Conservation (phyloP, 2,329 filamentous ascomycete species). For the Calonectria pteridis region DNA sequence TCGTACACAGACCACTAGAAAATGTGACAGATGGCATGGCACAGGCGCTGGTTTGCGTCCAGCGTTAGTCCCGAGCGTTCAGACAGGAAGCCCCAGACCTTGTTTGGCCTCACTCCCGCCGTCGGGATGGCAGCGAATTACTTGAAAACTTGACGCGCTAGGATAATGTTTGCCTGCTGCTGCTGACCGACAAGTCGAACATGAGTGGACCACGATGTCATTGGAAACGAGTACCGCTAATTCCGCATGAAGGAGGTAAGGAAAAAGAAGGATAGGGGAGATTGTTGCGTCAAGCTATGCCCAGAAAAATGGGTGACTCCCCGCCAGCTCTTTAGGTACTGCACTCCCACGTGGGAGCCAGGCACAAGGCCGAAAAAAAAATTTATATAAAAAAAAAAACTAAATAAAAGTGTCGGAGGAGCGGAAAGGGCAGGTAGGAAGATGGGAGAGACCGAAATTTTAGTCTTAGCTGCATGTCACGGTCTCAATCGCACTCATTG, state of each 20-base stretch:
- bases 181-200: conserved; percentile 8
- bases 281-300: not conserved
- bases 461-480: not conserved
- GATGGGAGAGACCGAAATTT: not conserved
- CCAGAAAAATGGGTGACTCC: not conserved
- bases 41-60: conserved; percentile 13
- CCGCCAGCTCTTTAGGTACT: not conserved
- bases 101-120: not conserved
- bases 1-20: not conserved
- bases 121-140: conserved; percentile 1
- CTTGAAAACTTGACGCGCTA: not conserved
- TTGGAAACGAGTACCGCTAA: not conserved
- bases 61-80: conserved; percentile 7
- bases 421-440: not conserved
- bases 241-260: not conserved
- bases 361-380: not conserved
- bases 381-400: not conserved
- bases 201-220: not conserved
- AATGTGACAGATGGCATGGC: conserved; percentile 8
- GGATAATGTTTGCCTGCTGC: not conserved
- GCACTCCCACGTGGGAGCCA: conserved; percentile 15
- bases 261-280: not conserved
- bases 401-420: not conserved
- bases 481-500: not conserved
- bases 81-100: conserved; percentile 16